Percentiles rank a stretch among this genome's conserved stretches.
Conservation (phyloP, 768 basidiomycete species). For the Vishniacozyma victoriae region DNA sequence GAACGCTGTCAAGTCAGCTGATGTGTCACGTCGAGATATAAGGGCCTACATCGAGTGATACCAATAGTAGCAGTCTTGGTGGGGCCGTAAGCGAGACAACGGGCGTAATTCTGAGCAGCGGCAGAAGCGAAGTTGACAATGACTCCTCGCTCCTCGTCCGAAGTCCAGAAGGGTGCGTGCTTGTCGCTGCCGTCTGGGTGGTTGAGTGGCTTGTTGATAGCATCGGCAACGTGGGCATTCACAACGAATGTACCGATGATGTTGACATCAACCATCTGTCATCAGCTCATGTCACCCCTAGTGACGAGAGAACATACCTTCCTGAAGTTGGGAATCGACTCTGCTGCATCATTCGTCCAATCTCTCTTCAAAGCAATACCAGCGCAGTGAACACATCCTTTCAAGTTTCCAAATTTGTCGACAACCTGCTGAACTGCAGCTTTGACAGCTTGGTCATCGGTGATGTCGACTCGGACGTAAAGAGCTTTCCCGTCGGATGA, state of each 20-base stretch:
- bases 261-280: slow-evolving; percentile 38
- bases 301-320: slow-evolving; percentile 18
- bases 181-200: slow-evolving; percentile 22
- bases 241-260: slow-evolving; percentile 38
- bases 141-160: slow-evolving; percentile 40
- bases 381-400: slow-evolving; percentile 25
- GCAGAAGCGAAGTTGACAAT: slow-evolving; percentile 44
- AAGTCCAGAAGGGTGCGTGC: slow-evolving; percentile 26
- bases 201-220: slow-evolving; percentile 36
- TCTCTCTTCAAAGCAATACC: slow-evolving; percentile 20
- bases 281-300: slow-evolving; percentile 1
- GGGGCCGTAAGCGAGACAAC: slow-evolving; percentile 40
- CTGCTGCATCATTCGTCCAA: slow-evolving; percentile 24
- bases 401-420: slow-evolving; percentile 16
- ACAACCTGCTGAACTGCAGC: slow-evolving; percentile 19
- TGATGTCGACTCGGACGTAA: slow-evolving; percentile 34
- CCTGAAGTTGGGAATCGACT: slow-evolving; percentile 37
- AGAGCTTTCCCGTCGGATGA: slow-evolving; percentile 15
- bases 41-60: slow-evolving; percentile 24
- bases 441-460: slow-evolving; percentile 28
- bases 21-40: background rate
- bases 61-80: slow-evolving; percentile 37
- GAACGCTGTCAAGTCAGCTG: slow-evolving; percentile 7
- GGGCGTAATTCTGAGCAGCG: slow-evolving; percentile 35
- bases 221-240: slow-evolving; percentile 41